Base-by-base conservation (phyloP, 768 basidiomycete species). In the Podaxis sp. region DNA sequence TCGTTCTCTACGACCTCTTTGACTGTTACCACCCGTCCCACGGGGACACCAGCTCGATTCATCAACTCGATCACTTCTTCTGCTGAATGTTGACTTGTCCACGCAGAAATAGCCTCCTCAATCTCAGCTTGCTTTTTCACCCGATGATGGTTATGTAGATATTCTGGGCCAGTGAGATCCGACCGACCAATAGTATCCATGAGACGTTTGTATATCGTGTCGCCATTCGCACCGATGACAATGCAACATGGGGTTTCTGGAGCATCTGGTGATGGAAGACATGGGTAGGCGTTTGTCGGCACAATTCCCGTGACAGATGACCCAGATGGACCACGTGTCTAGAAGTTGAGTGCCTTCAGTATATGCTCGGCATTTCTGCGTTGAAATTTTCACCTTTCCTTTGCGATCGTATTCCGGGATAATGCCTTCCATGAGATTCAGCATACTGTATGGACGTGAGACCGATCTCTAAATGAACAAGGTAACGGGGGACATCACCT, bases 231-330 rank as follows among this genome's bases (percentile, higher is more conserved):
- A 40, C 88, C 88, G 66, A 90, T 88, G 66, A 90, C 86, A 58
- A 89, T 78, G 69, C 86, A 90, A 3, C 80, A 78, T 0, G 82
- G 83, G 0, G 74, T 72, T 81, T 63, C 38, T 77, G 64, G 56
- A 17, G 55, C 51, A 22, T 48, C 28, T 13, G 78, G 72, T 11
- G 81, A 75, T 7, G 87, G 81, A 26, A 80, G 76, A 73, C 88
- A 89, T 3, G 87, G 88, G 69, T 88, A 89, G 4, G 87, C 88
- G 66, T 90, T 90, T 10, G 87, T 89, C 0, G 89, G 88, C 7
- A 90, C 89, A 41, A 90, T 89, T 1, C 89, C 88, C 0, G 88
- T 90, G 30, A 90, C 80, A 2, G 88, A 89, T 5, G 88, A 89
- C 22, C 88, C 88, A 8, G 89, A 90, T 1, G 88, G 89, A 11